Conservation (phyloP, 495 filamentous ascomycete genomes). For the Terfezia claveryi region DNA sequence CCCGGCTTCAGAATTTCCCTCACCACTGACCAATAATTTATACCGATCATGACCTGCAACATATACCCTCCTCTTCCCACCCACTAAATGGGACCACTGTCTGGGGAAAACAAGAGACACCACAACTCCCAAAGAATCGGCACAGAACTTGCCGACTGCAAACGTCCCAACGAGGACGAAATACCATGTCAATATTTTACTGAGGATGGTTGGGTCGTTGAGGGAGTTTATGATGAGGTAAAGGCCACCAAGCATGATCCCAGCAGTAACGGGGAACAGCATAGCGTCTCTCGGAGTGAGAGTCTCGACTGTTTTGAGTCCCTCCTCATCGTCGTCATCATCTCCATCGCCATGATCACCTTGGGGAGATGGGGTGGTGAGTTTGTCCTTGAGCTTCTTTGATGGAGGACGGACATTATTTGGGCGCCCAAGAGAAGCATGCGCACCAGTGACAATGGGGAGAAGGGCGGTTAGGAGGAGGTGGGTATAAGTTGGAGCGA, state of each 20-base stretch:
- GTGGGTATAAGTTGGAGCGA: constrained; percentile 43
- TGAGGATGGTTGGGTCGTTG: constrained; percentile 57
- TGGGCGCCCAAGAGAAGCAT: constrained; percentile 52
- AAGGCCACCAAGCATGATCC: constrained; percentile 44
- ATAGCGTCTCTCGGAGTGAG: constrained; percentile 63
- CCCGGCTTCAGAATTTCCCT: constrained; percentile 3
- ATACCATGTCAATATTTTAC: constrained; percentile 66
- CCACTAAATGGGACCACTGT: constrained; percentile 28
- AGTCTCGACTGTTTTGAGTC: constrained; percentile 45
- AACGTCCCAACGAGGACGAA: constrained; percentile 61
- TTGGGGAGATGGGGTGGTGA: constrained; percentile 10
- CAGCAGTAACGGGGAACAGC: constrained; percentile 68
- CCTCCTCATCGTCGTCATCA: constrained; percentile 36
- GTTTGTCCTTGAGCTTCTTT: constrained; percentile 22
- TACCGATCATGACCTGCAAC: constrained; percentile 17
- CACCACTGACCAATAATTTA: constrained; percentile 7
- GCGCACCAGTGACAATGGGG: constrained; percentile 48
- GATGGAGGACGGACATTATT: constrained; percentile 12
- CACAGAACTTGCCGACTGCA: constrained; percentile 44
- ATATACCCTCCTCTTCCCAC: constrained; percentile 21
- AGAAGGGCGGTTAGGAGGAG: constrained; percentile 45
- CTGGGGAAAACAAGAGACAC: constrained; percentile 53
- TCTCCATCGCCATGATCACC: not conserved
- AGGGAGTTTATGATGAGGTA: constrained; percentile 84
- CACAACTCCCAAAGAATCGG: constrained; percentile 40